A percentile compares a stretch with the other conserved stretches of the same genome.
Evolutionary conservation across 441 rosid species (phyloP).

Genomic region (Pelargonium hybrid): DNA sequence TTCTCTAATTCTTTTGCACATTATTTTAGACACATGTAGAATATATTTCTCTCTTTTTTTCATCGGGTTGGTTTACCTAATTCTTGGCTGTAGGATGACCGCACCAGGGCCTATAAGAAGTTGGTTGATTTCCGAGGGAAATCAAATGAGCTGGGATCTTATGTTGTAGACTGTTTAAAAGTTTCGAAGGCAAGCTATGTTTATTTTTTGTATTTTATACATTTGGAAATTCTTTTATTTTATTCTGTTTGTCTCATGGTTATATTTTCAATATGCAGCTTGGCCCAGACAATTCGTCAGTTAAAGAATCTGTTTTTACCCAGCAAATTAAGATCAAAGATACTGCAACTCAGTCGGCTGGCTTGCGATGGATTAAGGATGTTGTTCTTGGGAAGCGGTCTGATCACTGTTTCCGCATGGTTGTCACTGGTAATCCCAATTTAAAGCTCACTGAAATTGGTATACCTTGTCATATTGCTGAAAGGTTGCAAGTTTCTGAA

Average conservation of each 20-base stretch:
- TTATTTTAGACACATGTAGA: not conserved
- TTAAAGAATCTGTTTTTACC: conserved; percentile 32
- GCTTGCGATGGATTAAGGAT: conserved; percentile 83
- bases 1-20: conserved; percentile 1
- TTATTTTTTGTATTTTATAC: conserved; percentile 6
- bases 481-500: conserved; percentile 66
- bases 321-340: conserved; percentile 34
- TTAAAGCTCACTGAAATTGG: conserved; percentile 72
- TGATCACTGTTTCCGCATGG: conserved; percentile 80
- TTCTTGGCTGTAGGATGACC: conserved; percentile 49
- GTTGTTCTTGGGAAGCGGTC: conserved; percentile 84
- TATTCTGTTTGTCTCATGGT: conserved; percentile 13
- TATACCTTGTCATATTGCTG: conserved; percentile 70
- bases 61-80: conserved; percentile 7
- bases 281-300: conserved; percentile 45
- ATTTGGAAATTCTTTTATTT: conserved; percentile 13
- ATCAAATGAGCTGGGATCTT: conserved; percentile 58
- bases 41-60: not conserved
- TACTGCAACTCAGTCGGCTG: conserved; percentile 44
- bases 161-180: conserved; percentile 63
- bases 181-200: conserved; percentile 63
- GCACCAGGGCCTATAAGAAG: conserved; percentile 68
- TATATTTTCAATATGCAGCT: conserved; percentile 39
- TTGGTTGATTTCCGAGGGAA: conserved; percentile 65
- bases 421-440: conserved; percentile 81